These are phyloP conservation scores for Pinus albicaulis DNA, from an alignment of 75 land plant genomes.

Conservation along the genomic window DNA sequence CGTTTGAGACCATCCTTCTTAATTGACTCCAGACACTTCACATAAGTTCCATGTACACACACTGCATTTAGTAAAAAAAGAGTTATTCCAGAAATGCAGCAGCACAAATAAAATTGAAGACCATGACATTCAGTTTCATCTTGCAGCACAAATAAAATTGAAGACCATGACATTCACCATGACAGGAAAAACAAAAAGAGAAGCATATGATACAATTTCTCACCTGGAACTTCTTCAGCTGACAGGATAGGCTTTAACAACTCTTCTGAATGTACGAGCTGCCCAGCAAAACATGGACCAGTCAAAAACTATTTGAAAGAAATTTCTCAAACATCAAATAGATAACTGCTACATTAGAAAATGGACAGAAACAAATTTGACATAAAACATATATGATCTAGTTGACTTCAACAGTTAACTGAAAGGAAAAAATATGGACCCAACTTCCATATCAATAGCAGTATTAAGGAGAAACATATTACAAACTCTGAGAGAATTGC, in stretches of 20 bases:
- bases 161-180: neutral
- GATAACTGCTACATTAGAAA: neutral
- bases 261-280: slow-evolving; percentile 64
- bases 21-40: slow-evolving; percentile 69
- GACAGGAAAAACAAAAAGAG: neutral
- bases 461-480: too few species aligned
- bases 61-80: slow-evolving; percentile 38
- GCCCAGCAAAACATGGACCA: neutral
- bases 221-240: slow-evolving; percentile 75
- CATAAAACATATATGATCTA: too few species aligned
- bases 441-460: too few species aligned
- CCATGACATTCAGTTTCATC: too few species aligned
- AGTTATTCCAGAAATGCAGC: too few species aligned
- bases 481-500: too few species aligned
- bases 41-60: slow-evolving; percentile 95
- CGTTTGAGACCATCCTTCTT: slow-evolving; percentile 71
- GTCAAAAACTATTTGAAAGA: neutral
- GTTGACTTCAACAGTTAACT: neutral
- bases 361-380: too few species aligned
- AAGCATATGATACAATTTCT: neutral
- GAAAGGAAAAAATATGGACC: neutral
- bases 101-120: too few species aligned
- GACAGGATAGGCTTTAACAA: slow-evolving; percentile 64
- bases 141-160: too few species aligned
- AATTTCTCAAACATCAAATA: neutral